Percentiles rank a stretch among this genome's conserved stretches.
Evolutionary conservation across 331 rosid species (phyloP).

Genomic region (Quercus phellos): DNA sequence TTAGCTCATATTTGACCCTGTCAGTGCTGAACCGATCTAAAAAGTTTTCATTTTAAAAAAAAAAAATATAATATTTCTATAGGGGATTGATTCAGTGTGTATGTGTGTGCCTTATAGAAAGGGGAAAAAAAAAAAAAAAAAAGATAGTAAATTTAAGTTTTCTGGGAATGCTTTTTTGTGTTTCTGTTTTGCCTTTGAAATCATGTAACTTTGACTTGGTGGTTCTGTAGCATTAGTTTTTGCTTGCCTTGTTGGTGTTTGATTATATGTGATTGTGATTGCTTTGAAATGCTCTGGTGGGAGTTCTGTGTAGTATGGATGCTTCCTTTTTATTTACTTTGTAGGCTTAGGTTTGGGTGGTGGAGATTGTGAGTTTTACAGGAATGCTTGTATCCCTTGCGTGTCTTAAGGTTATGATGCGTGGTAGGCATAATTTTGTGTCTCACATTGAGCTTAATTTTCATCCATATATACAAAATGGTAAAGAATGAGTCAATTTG

Average conservation of each 20-base stretch:
- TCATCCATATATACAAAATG: neutral
- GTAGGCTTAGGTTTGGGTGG: conserved; percentile 4
- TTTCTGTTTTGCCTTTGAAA: conserved; percentile 26
- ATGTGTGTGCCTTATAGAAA: neutral
- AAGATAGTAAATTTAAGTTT: neutral
- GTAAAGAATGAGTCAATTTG: conserved; percentile 1
- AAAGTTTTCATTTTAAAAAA: too few relatives aligned
- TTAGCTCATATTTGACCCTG: neutral
- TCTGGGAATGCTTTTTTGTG: neutral
- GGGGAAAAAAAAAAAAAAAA: neutral
- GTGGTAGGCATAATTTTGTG: neutral
- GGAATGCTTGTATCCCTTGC: conserved; percentile 3
- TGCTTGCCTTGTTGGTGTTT: neutral
- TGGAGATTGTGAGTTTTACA: conserved; percentile 14
- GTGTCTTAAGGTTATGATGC: conserved; percentile 3
- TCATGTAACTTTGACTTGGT: conserved; percentile 40
- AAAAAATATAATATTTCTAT: neutral
- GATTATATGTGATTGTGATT: conserved; percentile 5
- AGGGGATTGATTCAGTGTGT: neutral
- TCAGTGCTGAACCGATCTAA: too few relatives aligned
- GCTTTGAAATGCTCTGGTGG: conserved; percentile 15
- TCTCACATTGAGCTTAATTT: conserved; percentile 6
- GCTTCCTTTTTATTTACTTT: conserved; percentile 12
- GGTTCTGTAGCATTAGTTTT: neutral
- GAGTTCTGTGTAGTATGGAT: neutral